Conservation (phyloP, 2,329 filamentous ascomycete genomes). For the Dactylellina leptospora region DNA sequence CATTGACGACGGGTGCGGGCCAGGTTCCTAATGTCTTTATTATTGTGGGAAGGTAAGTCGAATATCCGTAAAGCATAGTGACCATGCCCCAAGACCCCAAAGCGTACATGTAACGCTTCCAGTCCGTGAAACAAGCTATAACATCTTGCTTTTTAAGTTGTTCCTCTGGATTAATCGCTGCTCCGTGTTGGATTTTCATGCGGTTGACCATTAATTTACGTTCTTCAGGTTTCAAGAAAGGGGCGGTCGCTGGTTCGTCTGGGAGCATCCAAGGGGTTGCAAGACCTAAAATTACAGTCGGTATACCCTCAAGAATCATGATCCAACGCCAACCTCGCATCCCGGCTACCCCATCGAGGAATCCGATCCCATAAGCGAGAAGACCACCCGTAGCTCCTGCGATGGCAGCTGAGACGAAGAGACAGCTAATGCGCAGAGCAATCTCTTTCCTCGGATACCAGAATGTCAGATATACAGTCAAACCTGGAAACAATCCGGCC, state of each 20-base stretch:
- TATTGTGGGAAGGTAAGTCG: conserved; percentile 80
- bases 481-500: conserved; percentile 74
- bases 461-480: conserved; percentile 75
- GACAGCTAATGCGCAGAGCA: conserved; percentile 75
- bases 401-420: conserved; percentile 75
- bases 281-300: conserved; percentile 67
- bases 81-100: conserved; percentile 76
- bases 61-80: conserved; percentile 80
- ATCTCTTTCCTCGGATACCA: conserved; percentile 80
- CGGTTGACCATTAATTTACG: conserved; percentile 65
- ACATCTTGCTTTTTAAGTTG: conserved; percentile 72
- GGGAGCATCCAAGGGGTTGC: conserved; percentile 69
- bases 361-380: conserved; percentile 76
- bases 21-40: conserved; percentile 74
- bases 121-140: conserved; percentile 73
- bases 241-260: conserved; percentile 72
- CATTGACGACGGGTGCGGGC: conserved; percentile 72
- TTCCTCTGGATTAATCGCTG: conserved; percentile 59
- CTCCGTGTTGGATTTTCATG: conserved; percentile 57
- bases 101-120: conserved; percentile 72
- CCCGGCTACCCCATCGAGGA: conserved; percentile 74
- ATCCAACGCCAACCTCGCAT: conserved; percentile 77
- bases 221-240: conserved; percentile 70
- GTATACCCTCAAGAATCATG: conserved; percentile 70
- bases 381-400: conserved; percentile 77